A percentile compares a stretch with the other conserved stretches of the same genome.
These are phyloP conservation scores for Leccinellum rugosiceps DNA, from an alignment of 768 basidiomycete genomes.

Conservation along the genomic window DNA sequence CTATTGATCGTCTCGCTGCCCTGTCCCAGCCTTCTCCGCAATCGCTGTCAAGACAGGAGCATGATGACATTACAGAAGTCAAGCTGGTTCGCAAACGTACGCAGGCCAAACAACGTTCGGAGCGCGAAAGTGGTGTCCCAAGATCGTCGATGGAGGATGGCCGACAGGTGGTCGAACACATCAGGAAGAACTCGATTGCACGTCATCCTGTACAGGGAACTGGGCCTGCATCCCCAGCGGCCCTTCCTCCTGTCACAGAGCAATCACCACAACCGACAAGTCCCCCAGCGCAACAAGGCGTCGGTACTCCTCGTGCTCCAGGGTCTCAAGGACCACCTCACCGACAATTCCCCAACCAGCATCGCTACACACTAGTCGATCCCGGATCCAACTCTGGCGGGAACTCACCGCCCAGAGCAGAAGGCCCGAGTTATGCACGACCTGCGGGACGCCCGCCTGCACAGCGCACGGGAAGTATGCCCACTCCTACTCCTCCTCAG, in stretches of 20 bases:
- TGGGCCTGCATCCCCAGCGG: neutral
- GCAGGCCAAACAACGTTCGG: constrained; percentile 57
- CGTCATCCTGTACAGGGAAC: constrained; percentile 18
- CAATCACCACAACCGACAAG: constrained; percentile 4
- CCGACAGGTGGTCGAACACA: constrained; percentile 49
- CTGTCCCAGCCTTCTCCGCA: constrained; percentile 60
- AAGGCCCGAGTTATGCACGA: constrained; percentile 27
- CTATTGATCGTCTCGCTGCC: constrained; percentile 66
- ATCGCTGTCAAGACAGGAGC: constrained; percentile 72
- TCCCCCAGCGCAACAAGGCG: constrained; percentile 1
- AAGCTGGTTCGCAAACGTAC: constrained; percentile 85
- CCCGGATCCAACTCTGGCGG: constrained; percentile 26
- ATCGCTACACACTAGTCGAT: constrained; percentile 50
- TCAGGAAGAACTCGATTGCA: constrained; percentile 47
- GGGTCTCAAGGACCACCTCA: constrained; percentile 2
- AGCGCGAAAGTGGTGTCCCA: constrained; percentile 16
- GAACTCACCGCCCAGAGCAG: constrained; percentile 10
- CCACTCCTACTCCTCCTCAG: constrained; percentile 13
- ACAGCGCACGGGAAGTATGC: constrained; percentile 23
- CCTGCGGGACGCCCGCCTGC: constrained; percentile 32
- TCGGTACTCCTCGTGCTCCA: neutral
- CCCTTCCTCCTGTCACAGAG: constrained; percentile 16
- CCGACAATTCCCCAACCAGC: constrained; percentile 34
- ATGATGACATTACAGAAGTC: constrained; percentile 72
- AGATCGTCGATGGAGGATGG: constrained; percentile 33